These are phyloP conservation scores for Penstemon eatonii DNA, from an alignment of 257 asterid genomes.

Conservation along the genomic window DNA sequence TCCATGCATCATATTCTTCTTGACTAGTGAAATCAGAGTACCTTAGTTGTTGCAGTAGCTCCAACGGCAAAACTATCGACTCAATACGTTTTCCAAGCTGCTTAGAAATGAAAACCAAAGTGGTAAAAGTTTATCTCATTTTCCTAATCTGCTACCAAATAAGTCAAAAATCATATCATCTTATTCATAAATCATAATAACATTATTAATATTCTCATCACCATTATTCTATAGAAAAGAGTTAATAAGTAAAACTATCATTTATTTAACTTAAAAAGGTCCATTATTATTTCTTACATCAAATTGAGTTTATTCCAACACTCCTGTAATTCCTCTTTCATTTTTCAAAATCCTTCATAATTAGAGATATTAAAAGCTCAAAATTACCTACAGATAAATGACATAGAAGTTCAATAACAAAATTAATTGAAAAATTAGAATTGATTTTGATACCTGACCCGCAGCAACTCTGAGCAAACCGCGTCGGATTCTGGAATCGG, in stretches of 20 bases:
- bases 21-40: slow-evolving; percentile 65
- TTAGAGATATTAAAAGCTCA: background rate
- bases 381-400: background rate
- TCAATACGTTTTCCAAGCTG: slow-evolving; percentile 86
- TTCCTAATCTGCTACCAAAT: too few relatives aligned
- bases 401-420: background rate
- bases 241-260: background rate
- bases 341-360: background rate
- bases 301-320: slow-evolving; percentile 1
- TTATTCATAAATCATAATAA: too few relatives aligned
- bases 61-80: slow-evolving; percentile 80
- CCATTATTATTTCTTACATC: background rate
- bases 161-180: too few relatives aligned
- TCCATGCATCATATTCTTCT: slow-evolving; percentile 68
- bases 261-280: background rate
- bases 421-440: background rate
- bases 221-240: too few relatives aligned
- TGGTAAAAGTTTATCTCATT: too few relatives aligned
- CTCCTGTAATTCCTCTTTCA: background rate
- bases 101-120: slow-evolving; percentile 26
- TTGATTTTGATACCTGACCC: slow-evolving; percentile 54
- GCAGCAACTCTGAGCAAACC: slow-evolving; percentile 81
- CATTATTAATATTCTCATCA: too few relatives aligned
- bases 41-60: slow-evolving; percentile 67
- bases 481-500: slow-evolving; percentile 79